Evolutionary conservation across 169 alveolate species (phyloP), one percentile per base, ranked within the genome.

Genomic region (Plasmodium gallinaceum): DNA sequence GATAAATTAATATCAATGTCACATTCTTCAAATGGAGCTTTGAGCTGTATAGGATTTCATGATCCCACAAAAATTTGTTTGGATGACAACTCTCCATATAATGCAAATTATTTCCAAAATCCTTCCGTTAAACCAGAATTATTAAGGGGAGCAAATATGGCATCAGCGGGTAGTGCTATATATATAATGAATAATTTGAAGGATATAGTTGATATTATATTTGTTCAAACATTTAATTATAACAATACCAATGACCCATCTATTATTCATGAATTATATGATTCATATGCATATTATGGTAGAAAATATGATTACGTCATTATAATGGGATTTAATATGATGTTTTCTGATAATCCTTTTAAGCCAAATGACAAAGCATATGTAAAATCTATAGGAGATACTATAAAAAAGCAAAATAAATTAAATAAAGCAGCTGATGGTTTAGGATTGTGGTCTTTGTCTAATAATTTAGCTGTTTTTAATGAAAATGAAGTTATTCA

Each of bases 361-460:
- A 61, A 61, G 6, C 70, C 70, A 22, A 61, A 61, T 26, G 45
- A 61, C 18, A 61, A 61, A 14, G 39, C 9, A 10, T 24, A 8
- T 61, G 70, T 61, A 61, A 61, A 61, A 61, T 3, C 45, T 12
- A 61, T 61, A 20, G 70, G 70, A 7, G 70, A 61, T 61, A 8
- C 39, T 61, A 32, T 61, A 61, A 61, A 61, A 32, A 26, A 10
- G 2, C 46, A 61, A 20, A 61, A 61, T 61, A 61, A 61, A 61
- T 61, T 61, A 61, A 61, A 61, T 61, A 61, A 61, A 61, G 18
- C 43, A 61, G 70, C 70, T 24, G 70, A 61, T 16, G 70, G 70
- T 5, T 61, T 61, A 16, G 70, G 70, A 26, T 61, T 61, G 39
- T 61, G 70, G 70, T 20, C 70, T 8, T 61, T 61, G 39, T 61